These are phyloP conservation scores for Micractinium sp. DNA, from an alignment of 139 green algal species.

Conservation along the genomic window DNA sequence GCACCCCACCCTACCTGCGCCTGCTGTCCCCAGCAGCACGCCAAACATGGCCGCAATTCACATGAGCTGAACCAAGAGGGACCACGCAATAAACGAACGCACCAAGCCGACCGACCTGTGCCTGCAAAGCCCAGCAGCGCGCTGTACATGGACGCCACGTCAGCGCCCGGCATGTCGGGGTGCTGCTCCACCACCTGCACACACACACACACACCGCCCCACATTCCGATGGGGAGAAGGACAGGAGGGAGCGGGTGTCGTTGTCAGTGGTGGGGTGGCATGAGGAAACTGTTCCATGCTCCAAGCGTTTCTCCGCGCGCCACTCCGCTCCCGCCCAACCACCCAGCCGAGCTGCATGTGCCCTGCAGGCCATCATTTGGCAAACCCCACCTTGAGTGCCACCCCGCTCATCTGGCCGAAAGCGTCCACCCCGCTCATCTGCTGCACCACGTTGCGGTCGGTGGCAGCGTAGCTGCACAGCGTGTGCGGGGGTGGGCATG, in stretches of 20 bases:
- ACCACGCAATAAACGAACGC: background rate
- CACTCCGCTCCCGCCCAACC: too few species aligned
- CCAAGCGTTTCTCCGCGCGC: too few species aligned
- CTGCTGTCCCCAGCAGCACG: background rate
- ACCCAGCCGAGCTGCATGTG: too few species aligned
- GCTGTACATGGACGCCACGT: constrained; percentile 85
- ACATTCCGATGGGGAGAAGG: too few species aligned
- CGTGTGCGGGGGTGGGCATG: background rate
- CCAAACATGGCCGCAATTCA: background rate
- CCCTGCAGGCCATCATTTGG: too few species aligned
- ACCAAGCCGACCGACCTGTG: background rate
- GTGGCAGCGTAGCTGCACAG: constrained; percentile 40
- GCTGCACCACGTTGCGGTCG: constrained; percentile 37
- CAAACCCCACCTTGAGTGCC: constrained; percentile 56
- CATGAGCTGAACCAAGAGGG: background rate
- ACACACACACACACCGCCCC: background rate
- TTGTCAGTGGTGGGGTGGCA: too few species aligned
- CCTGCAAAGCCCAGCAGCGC: constrained; percentile 86
- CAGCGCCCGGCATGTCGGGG: constrained; percentile 65
- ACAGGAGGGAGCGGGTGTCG: too few species aligned
- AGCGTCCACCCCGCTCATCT: constrained; percentile 69
- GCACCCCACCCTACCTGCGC: too few species aligned
- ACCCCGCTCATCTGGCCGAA: constrained; percentile 78
- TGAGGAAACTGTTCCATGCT: too few species aligned
- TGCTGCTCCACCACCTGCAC: constrained; percentile 63